A percentile compares a stretch with the other conserved stretches of the same genome.
These are phyloP conservation scores for Mrakia gelida DNA, from an alignment of 768 basidiomycete genomes.

Conservation along the genomic window DNA sequence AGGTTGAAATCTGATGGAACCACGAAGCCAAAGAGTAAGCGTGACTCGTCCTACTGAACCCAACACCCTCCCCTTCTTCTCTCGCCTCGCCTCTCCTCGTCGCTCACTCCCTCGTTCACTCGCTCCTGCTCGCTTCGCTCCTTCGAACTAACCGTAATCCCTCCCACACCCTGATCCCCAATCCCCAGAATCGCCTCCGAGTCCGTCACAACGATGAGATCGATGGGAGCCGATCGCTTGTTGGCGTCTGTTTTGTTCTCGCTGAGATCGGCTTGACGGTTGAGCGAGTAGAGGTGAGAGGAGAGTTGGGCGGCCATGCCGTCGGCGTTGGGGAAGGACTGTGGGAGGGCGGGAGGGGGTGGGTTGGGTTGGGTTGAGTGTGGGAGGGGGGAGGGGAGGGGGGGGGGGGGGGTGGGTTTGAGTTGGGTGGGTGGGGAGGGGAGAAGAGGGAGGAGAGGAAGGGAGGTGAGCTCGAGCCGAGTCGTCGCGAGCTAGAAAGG, in stretches of 20 bases:
- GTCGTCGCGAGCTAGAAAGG: background rate
- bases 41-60: background rate
- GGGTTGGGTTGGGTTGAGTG: background rate
- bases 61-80: background rate
- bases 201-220: constrained; percentile 79
- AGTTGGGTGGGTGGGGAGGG: no score
- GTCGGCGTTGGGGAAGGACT: constrained; percentile 33
- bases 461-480: background rate
- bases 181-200: constrained; percentile 51
- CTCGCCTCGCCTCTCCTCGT: no score
- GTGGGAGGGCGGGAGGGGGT: background rate
- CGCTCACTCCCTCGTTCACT: background rate
- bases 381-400: background rate
- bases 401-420: background rate
- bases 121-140: no score
- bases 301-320: constrained; percentile 31
- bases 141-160: constrained; percentile 43
- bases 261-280: constrained; percentile 31
- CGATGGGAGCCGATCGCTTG: constrained; percentile 47
- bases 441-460: background rate
- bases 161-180: constrained; percentile 63
- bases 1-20: constrained; percentile 59
- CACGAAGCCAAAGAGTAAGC: background rate
- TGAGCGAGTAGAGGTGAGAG: constrained; percentile 33
- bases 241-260: constrained; percentile 14